Evolutionary conservation across 129 eudicot species (phyloP), one percentile per base, ranked within the genome.

Genomic region (Deinandra increscens): DNA sequence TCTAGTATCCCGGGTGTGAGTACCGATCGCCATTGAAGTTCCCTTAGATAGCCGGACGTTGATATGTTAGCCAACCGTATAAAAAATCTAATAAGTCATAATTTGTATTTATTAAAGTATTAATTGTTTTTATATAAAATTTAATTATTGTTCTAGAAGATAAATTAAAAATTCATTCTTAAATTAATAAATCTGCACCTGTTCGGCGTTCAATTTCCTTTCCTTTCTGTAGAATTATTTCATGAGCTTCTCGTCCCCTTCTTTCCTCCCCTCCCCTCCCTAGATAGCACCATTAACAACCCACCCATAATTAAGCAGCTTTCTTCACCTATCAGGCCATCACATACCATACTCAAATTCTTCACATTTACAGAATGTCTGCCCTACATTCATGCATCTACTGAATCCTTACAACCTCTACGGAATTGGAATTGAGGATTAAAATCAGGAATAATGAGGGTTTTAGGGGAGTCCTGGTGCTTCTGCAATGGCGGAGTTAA

Each of bases 401-500:
- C n/a, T n/a, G n/a, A n/a, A n/a, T n/a, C n/a, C n/a, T n/a, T n/a
- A n/a, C n/a, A n/a, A n/a, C n/a, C n/a, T n/a, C n/a, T n/a, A n/a
- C n/a, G n/a, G n/a, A n/a, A n/a, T n/a, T n/a, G n/a, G n/a, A n/a
- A n/a, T n/a, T n/a, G n/a, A n/a, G 15, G 63, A 49, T 69, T 44
- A 6, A 38, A 55, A 45, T 18, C 7, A 22, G 18, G 53, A 84
- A 93, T 93, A 84, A 93, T 93, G 98, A 70, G 86, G 78, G 95
- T 86, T 61, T 83, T 86, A 46, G 72, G 79, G 17, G 95, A 93
- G 63, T 89, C 98, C 1, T 93, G 92, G 98, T 93, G 97, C 59
- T 89, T 93, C 73, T 93, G 97, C 62, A 93, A 85, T 17, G 98
- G 98, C 6, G 97, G 95, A 23, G 95, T 83, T 19, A 93, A 93